These are phyloP conservation scores for Allium sativum DNA, from an alignment of 106 monocot species.

Conservation along the genomic window DNA sequence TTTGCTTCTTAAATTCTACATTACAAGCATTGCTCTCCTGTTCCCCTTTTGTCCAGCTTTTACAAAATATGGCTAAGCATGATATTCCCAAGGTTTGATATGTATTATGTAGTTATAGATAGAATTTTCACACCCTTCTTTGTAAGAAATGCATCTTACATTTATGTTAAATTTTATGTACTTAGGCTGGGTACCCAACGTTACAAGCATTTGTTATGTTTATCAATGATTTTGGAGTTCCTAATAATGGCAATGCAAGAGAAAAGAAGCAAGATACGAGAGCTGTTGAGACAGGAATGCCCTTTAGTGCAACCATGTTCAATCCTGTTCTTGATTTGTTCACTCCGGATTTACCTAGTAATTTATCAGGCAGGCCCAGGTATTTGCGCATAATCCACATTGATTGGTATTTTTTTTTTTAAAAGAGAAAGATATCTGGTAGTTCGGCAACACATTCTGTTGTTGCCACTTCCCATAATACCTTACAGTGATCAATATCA, in stretches of 20 bases:
- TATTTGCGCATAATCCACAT: conserved; percentile 16
- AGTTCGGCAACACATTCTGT: too few relatives aligned
- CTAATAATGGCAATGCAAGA: conserved; percentile 23
- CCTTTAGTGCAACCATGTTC: conserved; percentile 82
- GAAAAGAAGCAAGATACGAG: conserved; percentile 25
- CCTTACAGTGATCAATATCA: too few relatives aligned
- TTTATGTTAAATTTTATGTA: not conserved
- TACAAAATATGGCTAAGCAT: conserved; percentile 46
- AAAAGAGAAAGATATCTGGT: too few relatives aligned
- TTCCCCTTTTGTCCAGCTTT: conserved; percentile 68
- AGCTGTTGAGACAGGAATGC: conserved; percentile 36
- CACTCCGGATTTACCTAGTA: conserved; percentile 54
- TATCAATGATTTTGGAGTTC: conserved; percentile 61
- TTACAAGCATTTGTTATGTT: conserved; percentile 80
- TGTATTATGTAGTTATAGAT: not conserved
- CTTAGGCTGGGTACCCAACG: conserved; percentile 69
- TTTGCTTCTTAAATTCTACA: conserved; percentile 92
- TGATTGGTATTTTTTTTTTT: too few relatives aligned
- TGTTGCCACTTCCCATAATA: too few relatives aligned
- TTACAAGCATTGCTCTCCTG: conserved; percentile 90
- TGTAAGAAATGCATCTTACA: not conserved
- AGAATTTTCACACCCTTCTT: not conserved
- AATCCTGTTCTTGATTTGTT: conserved; percentile 63
- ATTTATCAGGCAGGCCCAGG: conserved; percentile 72
- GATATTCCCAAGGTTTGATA: conserved; percentile 54